A percentile compares a stretch with the other conserved stretches of the same genome.
Evolutionary conservation across 257 asterid genomes (phyloP).

Genomic region (Primulina tabacum): DNA sequence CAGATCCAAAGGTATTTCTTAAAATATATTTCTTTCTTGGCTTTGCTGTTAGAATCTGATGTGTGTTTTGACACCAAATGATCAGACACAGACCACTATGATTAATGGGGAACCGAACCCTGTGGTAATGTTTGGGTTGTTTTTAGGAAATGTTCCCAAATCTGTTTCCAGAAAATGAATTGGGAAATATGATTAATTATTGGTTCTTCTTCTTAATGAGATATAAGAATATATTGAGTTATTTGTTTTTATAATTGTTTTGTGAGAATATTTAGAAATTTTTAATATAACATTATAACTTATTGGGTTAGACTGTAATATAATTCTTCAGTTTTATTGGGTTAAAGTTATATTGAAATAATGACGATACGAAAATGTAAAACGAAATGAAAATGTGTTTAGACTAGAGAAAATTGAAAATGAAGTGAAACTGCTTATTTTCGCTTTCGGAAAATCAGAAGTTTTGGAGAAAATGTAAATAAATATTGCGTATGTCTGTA

Average conservation of each 20-base stretch:
- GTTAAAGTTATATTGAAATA: background rate
- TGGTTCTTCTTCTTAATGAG: background rate
- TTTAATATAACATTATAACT: background rate
- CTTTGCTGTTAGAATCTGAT: background rate
- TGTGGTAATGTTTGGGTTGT: background rate
- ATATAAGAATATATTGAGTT: background rate
- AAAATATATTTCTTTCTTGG: slow-evolving; percentile 7
- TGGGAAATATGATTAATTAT: background rate
- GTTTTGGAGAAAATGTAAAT: background rate
- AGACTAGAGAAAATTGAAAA: background rate
- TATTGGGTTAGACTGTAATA: background rate
- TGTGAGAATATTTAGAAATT: background rate
- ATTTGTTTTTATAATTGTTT: too few relatives aligned
- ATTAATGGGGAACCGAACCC: background rate
- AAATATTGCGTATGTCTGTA: too few relatives aligned
- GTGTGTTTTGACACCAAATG: background rate
- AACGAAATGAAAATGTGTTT: background rate
- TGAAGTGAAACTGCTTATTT: background rate
- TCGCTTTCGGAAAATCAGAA: background rate
- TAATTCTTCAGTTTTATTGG: background rate
- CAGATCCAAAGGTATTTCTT: slow-evolving; percentile 79
- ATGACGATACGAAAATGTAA: background rate
- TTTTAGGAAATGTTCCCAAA: background rate
- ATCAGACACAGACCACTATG: background rate
- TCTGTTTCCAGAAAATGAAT: background rate